These are phyloP conservation scores for Hordeum pubiflorum DNA, from an alignment of 202 grass and related monocot species.

Conservation along the genomic window DNA sequence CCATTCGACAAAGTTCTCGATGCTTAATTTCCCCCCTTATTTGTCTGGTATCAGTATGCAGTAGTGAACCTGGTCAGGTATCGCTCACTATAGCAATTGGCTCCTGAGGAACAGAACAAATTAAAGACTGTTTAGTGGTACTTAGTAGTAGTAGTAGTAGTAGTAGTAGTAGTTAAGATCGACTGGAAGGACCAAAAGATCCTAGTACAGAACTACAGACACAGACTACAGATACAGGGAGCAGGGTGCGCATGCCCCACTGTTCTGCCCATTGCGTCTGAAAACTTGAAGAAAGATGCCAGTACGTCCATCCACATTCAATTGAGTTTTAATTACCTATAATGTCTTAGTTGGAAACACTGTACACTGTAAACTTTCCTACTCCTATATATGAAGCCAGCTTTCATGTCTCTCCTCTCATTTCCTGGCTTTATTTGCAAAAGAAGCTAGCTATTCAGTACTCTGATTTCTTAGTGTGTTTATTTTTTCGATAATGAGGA, in stretches of 20 bases:
- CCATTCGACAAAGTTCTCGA: not conserved
- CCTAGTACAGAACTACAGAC: not conserved
- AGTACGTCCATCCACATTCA: not conserved
- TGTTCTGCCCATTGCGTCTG: not conserved
- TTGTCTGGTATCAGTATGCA: not conserved
- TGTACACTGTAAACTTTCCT: not conserved
- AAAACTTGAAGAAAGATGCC: not conserved
- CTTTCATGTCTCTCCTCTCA: not conserved
- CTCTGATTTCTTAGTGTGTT: not conserved
- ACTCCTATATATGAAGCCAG: not conserved
- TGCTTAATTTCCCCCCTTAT: not conserved
- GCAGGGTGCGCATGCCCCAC: not conserved
- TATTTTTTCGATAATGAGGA: too few relatives aligned
- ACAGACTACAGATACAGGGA: not conserved
- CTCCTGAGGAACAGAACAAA: not conserved
- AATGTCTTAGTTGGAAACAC: not conserved
- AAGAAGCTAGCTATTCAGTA: not conserved
- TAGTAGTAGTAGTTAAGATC: not conserved
- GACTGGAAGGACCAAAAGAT: not conserved
- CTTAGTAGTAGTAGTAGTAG: not conserved
- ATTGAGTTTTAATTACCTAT: not conserved
- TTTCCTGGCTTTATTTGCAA: not conserved
- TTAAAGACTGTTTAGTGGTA: not conserved
- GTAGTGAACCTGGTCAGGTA: not conserved
- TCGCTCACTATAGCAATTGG: not conserved